phyloP scores from a whole-genome alignment of 2,329 filamentous ascomycete genomes.

The Xylaria sp. region DNA sequence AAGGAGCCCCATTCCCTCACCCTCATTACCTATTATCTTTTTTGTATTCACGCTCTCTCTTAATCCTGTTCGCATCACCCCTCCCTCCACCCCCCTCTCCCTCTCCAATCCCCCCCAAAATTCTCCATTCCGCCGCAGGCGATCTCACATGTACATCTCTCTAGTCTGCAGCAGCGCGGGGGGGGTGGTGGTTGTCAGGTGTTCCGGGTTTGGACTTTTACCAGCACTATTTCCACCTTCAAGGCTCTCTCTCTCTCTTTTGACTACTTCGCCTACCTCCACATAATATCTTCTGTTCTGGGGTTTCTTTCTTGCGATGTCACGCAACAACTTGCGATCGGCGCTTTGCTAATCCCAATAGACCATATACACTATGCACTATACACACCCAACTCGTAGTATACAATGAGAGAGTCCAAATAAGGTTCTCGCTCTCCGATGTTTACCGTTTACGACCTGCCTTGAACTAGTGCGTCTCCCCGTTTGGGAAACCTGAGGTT shows the following conservation, averaged over 20 bases:
- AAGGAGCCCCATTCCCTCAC: constrained; percentile 1
- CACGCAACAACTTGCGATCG: constrained; percentile 15
- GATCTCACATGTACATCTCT: constrained; percentile 31
- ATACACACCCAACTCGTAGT: not conserved
- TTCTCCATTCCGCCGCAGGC: constrained; percentile 29
- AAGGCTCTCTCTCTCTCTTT: not conserved
- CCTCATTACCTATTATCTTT: not conserved
- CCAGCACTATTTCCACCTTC: constrained; percentile 23
- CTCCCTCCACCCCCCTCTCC: not conserved
- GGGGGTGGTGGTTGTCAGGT: constrained; percentile 26
- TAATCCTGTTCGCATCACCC: constrained; percentile 8
- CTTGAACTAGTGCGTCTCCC: constrained; percentile 3
- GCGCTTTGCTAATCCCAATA: constrained; percentile 4
- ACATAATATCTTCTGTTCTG: not conserved
- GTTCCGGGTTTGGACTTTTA: constrained; percentile 20
- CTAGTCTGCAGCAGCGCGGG: constrained; percentile 19
- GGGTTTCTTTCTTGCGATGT: not conserved
- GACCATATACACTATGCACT: not conserved
- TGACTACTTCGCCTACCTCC: not conserved
- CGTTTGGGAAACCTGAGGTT: constrained; percentile 2
- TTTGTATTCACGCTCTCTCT: not conserved
- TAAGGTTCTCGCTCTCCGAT: constrained; percentile 9
- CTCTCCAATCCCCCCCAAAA: constrained; percentile 11
- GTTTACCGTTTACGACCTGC: constrained; percentile 10
- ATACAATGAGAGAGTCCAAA: not conserved